These are phyloP conservation scores for Noccaea caerulescens DNA, from an alignment of 345 rosid genomes.

Conservation along the genomic window DNA sequence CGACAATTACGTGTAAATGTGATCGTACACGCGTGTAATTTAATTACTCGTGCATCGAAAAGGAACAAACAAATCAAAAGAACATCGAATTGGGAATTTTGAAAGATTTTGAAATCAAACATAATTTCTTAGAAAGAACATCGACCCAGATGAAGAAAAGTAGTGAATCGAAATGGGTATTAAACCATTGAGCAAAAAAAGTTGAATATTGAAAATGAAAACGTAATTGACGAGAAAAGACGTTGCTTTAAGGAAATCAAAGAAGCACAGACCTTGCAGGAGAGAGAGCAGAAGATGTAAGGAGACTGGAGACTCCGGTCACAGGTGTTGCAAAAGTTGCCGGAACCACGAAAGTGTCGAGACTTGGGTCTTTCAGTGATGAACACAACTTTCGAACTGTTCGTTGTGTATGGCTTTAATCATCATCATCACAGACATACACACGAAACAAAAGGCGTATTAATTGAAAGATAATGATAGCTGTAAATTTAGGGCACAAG, in stretches of 20 bases:
- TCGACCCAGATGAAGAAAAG: conserved; percentile 20
- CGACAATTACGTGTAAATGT: conserved; percentile 11
- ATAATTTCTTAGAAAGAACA: background rate
- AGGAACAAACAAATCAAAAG: background rate
- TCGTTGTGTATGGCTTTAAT: conserved; percentile 74
- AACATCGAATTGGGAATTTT: background rate
- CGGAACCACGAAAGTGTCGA: conserved; percentile 66
- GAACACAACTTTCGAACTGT: conserved; percentile 83
- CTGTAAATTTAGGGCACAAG: conserved; percentile 29
- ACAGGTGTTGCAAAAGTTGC: conserved; percentile 70
- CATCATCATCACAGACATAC: conserved; percentile 25
- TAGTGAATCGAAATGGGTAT: conserved; percentile 7
- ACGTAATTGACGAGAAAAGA: conserved; percentile 9
- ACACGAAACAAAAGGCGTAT: conserved; percentile 3
- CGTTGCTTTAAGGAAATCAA: background rate
- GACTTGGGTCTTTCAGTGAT: conserved; percentile 77
- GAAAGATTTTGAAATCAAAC: background rate
- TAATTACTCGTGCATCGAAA: conserved; percentile 2
- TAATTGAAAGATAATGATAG: background rate
- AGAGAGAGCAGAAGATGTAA: conserved; percentile 76
- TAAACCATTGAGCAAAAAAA: too few species aligned
- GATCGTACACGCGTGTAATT: conserved; percentile 34
- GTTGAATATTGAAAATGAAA: background rate
- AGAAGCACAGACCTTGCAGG: conserved; percentile 70
- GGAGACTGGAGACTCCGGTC: conserved; percentile 74